Base-by-base conservation (phyloP, 345 rosid species). In the Triadica sebifera region DNA sequence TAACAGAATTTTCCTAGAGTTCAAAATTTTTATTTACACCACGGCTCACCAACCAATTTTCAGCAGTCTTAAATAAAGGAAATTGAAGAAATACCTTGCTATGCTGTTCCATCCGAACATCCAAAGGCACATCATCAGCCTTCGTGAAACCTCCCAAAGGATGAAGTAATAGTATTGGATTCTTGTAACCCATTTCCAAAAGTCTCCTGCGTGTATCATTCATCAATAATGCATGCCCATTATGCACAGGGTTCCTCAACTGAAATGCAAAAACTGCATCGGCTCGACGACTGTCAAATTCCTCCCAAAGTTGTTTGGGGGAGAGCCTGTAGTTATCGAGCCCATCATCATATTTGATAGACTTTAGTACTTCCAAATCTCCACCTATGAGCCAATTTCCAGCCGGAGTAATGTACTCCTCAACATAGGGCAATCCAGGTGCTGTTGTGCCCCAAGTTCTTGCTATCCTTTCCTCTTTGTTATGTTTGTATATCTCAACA, bases 221-320 rank as follows among this genome's bases (percentile, higher is more conserved):
- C 99, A 95, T 95, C 81, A 95, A 74, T 49, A 93, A 72, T 10
- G 99, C 97, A 71, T 93, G 99, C 19, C 98, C 99, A 73, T 95
- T 95, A 74, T 95, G 99, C 53, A 96, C 98, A 0, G 99, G 98
- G 25, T 96, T 96, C 75, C 98, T 88, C 45, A 93, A 75, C 84
- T 96, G 98, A 75, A 96, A 96, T 1, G 99, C 99, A 51, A 96
- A 96, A 46, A 96, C 95, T 34, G 99, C 97, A 85, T 96, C 99
- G 0, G 99, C 99, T 75, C 85, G 80, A 71, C 97, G 98, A 10
- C 67, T 82, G 70, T 93, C 92, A 8, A 96, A 93, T 59, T 93
- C 99, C 78, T 86, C 60, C 55, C 98, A 78, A 12, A 96, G 94
- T 78, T 93, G 96, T 76, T 80, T 72, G 53, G 99, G 98, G 24